Evolutionary conservation across 2,329 filamentous ascomycete genomes (phyloP), one percentile per base, ranked within the genome.

Genomic region (Botrytis fabae): DNA sequence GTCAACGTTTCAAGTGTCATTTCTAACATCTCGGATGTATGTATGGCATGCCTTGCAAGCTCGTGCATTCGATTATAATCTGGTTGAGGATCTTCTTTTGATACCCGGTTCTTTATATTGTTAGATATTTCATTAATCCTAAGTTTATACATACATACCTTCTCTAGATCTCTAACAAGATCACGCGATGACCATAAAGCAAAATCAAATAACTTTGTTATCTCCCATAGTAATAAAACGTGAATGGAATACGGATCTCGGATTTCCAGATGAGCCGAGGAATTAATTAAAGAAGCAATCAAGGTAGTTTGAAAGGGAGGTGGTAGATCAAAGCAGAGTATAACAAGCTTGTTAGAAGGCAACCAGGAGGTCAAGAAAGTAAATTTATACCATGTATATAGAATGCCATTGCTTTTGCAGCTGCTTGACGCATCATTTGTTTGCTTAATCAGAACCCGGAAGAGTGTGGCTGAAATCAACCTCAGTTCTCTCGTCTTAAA

Each of bases 21-120:
- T 59, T 59, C 65, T 4, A 69, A 44, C 65, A 59, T 69, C 35
- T 69, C 65, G 22, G 65, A 69, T 32, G 51, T 10, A 69, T 69
- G 65, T 46, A 69, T 69, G 28, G 51, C 51, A 69, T 69, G 65
- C 35, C 65, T 69, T 59, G 65, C 65, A 44, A 69, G 65, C 22
- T 69, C 65, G 57, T 69, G 65, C 65, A 69, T 69, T 38, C 35
- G 35, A 40, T 16, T 32, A 54, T 69, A 69, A 59, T 69, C 65
- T 28, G 65, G 65, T 42, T 46, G 32, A 22, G 65, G 65, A 28
- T 69, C 51, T 69, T 60, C 65, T 42, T 38, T 69, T 10, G 32
- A 40, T 16, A 40, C 35, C 16, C 65, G 65, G 60, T 69, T 69
- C 51, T 60, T 28, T 32, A 46, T 32, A 65, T 35, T 32, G 42